Conservation (phyloP, 1,284 basidiomycete genomes). For the Marasmius sp. region DNA sequence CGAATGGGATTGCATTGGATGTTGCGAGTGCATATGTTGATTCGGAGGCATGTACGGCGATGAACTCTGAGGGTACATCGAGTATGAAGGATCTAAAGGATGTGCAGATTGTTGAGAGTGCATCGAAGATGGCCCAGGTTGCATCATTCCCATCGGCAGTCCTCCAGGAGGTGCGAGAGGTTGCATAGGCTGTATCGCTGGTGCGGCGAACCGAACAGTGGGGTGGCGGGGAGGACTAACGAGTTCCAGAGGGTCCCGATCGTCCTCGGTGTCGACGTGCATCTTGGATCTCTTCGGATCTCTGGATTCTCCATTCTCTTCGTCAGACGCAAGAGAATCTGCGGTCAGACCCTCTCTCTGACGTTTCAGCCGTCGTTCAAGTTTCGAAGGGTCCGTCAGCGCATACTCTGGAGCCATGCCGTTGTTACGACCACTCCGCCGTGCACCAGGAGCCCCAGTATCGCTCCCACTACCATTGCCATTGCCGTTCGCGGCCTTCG, state of each 20-base stretch:
- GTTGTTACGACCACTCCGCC: constrained; percentile 70
- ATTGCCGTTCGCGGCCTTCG: constrained; percentile 26
- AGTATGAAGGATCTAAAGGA: not conserved
- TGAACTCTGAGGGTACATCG: not conserved
- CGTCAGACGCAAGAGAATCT: constrained; percentile 55
- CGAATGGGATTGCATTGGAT: not conserved
- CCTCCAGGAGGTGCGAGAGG: constrained; percentile 9
- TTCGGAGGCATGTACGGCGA: not conserved
- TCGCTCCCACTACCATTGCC: constrained; percentile 27
- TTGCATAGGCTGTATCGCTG: constrained; percentile 1
- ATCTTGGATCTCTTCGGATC: constrained; percentile 57
- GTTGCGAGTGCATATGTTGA: not conserved
- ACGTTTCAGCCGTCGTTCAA: constrained; percentile 73
- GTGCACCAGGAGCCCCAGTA: constrained; percentile 34
- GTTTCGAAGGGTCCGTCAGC: constrained; percentile 68
- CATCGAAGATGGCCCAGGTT: not conserved
- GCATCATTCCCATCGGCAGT: not conserved
- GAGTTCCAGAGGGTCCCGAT: constrained; percentile 43
- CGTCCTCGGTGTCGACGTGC: constrained; percentile 41
- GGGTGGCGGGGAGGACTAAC: constrained; percentile 30
- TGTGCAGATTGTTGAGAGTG: not conserved
- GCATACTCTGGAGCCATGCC: constrained; percentile 68
- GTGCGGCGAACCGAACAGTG: constrained; percentile 43
- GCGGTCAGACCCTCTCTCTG: constrained; percentile 61
- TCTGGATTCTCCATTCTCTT: constrained; percentile 45